Evolutionary conservation across 2,329 filamentous ascomycete genomes (phyloP), one percentile per base, ranked within the genome.

Genomic region (Clonostachys byssicola): DNA sequence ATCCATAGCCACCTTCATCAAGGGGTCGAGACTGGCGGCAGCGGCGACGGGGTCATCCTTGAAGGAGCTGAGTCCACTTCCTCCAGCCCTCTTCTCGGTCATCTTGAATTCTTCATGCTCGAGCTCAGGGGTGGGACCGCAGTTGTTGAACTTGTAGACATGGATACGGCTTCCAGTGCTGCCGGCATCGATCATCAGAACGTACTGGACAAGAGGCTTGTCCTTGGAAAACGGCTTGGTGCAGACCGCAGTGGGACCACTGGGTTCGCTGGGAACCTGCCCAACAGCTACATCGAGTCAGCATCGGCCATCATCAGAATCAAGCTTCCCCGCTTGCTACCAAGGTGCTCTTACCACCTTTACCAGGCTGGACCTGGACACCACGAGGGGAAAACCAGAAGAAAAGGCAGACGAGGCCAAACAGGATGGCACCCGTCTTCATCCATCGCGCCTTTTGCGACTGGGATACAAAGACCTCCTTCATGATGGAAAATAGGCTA

Each of bases 141-240:
- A 99, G 74, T 97, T 97, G 78, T 97, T 97, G 81, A 97, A 99
- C 64, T 91, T 89, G 78, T 96, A 99, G 50, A 97, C 91, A 73
- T 99, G 95, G 64, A 99, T 96, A 58, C 94, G 88, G 51, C 94
- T 97, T 51, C 94, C 94, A 47, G 94, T 97, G 75, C 92, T 97
- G 58, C 94, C 94, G 43, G 94, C 94, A 69, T 99, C 94, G 61
- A 99, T 89, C 94, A 99, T 99, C 61, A 97, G 81, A 51, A 94
- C 95, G 73, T 97, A 99, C 65, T 99, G 94, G 52, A 96, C 86
- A 55, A 99, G 82, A 44, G 94, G 92, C 73, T 96, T 97, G 54
- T 90, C 86, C 60, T 88, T 84, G 58, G 90, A 89, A 71, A 80
- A 85, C 40, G 94, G 90, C 63, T 85, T 89, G 50, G 84, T 83